These are phyloP conservation scores for Linum tenue DNA, from an alignment of 345 rosid species.

Conservation along the genomic window DNA sequence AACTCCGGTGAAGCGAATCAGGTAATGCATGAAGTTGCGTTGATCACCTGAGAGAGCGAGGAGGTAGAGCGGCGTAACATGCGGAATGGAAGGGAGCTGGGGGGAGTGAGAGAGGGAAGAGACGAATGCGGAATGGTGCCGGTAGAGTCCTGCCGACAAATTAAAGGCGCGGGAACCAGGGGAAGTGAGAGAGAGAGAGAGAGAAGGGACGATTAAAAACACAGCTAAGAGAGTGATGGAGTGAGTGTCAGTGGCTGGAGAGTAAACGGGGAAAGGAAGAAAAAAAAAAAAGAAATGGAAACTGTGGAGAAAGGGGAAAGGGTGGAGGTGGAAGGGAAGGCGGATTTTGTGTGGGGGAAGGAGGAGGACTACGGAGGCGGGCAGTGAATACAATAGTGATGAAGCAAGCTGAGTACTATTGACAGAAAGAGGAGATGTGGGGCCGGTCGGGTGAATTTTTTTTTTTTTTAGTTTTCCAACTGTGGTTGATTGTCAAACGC, in stretches of 20 bases:
- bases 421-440: too few relatives aligned
- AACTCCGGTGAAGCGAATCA: background rate
- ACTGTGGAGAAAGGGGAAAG: background rate
- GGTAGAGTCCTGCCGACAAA: conserved; percentile 14
- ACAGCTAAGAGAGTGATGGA: conserved; percentile 15
- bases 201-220: background rate
- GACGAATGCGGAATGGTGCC: background rate
- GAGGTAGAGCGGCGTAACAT: conserved; percentile 1
- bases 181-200: conserved; percentile 9
- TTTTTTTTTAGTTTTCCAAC: too few relatives aligned
- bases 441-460: too few relatives aligned
- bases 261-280: conserved; percentile 19
- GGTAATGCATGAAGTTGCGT: background rate
- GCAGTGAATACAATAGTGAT: too few relatives aligned
- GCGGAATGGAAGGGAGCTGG: background rate
- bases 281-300: conserved; percentile 12
- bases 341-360: too few relatives aligned
- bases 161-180: background rate
- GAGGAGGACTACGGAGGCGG: too few relatives aligned
- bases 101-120: background rate
- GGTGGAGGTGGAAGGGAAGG: too few relatives aligned
- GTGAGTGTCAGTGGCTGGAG: conserved; percentile 1
- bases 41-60: background rate
- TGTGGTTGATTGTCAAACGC: too few relatives aligned
- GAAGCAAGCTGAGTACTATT: too few relatives aligned